Evolutionary conservation across 345 rosid species (phyloP).

Genomic region (Turnera subulata): DNA sequence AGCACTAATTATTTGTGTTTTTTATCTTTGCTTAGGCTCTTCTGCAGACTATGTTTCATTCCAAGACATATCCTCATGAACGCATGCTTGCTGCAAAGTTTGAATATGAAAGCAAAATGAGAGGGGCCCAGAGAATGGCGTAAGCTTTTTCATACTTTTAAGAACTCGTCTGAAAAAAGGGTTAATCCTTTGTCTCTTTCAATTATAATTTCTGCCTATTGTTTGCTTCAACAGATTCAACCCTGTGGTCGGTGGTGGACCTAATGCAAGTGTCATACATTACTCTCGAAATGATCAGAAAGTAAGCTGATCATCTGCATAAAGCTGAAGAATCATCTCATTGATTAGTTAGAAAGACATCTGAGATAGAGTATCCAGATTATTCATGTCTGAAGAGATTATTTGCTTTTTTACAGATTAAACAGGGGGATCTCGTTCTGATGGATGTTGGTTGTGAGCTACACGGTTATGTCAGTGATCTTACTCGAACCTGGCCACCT

Average conservation of each 20-base stretch:
- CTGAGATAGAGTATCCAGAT: not conserved
- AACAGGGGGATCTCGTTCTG: conserved; percentile 82
- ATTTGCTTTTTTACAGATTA: conserved; percentile 44
- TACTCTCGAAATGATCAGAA: conserved; percentile 91
- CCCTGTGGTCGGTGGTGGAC: conserved; percentile 95
- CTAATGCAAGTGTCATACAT: conserved; percentile 85
- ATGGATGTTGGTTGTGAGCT: conserved; percentile 98
- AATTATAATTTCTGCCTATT: not conserved
- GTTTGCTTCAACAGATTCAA: conserved; percentile 52
- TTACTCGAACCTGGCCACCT: conserved; percentile 95
- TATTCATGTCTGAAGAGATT: not conserved
- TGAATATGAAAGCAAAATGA: conserved; percentile 86
- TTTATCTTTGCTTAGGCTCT: conserved; percentile 54
- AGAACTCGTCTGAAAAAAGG: conserved; percentile 4
- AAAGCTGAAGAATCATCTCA: conserved; percentile 3
- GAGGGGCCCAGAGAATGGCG: conserved; percentile 99
- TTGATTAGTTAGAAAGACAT: not conserved
- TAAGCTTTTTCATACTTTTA: conserved; percentile 42
- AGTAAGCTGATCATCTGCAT: conserved; percentile 43
- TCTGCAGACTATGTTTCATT: conserved; percentile 84
- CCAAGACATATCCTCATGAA: conserved; percentile 72
- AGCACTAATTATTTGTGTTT: not conserved
- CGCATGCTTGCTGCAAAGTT: conserved; percentile 69
- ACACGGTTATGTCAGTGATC: conserved; percentile 93
- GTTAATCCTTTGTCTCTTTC: not conserved